Evolutionary conservation across 352 stramenopile species (phyloP), one percentile per base, ranked within the genome.

Genomic region (Elongisporangium anandrum): DNA sequence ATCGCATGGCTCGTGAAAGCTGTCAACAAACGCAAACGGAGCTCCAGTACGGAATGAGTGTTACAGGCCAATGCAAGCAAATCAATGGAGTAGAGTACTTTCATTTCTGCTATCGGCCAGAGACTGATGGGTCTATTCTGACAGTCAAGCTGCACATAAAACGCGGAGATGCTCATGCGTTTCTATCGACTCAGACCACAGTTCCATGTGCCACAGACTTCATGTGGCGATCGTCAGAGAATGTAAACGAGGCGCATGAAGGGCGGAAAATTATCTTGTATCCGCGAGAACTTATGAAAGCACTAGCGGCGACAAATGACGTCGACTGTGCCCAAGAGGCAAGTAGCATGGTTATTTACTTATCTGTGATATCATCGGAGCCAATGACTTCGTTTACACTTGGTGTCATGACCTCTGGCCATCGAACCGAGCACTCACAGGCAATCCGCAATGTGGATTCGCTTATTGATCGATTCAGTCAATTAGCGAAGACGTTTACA

Each of bases 381-480:
- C 63, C 71, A 1, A 54, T 51, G 3, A 87, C 72, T n/a, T 41
- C 10, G 3, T 89, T 89, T 41, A 71, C 72, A 0, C 13, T 92
- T 9, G 65, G 69, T 0, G 59, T 87, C 3, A 90, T 92, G 78
- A 67, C 75, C 0, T 87, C 80, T 0, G 80, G 82, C 0, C 80
- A 90, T 64, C 88, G 83, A 34, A 70, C 72, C 38, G 70, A 81
- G 45, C 64, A 75, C 0, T 88, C 78, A 1, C 69, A 57, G 21
- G 80, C 82, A 16, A 85, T 92, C 19, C 63, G 77, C 24, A 82
- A 79, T 16, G 80, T 92, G 2, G 77, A 90, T 54, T 72, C 67
- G 23, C 71, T 92, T 41, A 92, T 92, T 29, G 68, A 78, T 19
- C 74, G 77, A 56, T 92, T 92, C 57, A 87, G 88, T 41, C 65